phyloP scores from a whole-genome alignment of 768 basidiomycete species.

The Hygrocybe coccinea region DNA sequence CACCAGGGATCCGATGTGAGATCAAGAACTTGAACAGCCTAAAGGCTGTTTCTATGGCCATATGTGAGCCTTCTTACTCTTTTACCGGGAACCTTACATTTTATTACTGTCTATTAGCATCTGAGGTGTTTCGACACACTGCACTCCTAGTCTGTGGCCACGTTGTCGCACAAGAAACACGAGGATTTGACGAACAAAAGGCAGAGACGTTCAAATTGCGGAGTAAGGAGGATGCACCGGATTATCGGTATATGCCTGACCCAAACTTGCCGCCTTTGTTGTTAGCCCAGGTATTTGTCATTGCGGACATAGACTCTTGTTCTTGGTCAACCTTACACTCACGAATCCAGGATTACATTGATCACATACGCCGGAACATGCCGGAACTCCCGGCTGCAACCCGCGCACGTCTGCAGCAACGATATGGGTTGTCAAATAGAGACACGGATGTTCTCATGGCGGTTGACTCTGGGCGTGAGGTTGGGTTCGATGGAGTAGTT shows the following conservation, averaged over 20 bases:
- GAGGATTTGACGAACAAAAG: slow-evolving; percentile 79
- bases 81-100: not conserved
- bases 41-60: slow-evolving; percentile 76
- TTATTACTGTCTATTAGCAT: slow-evolving; percentile 43
- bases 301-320: not conserved
- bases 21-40: slow-evolving; percentile 96
- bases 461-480: slow-evolving; percentile 61
- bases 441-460: slow-evolving; percentile 74
- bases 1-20: slow-evolving; percentile 83
- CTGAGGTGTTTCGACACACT: slow-evolving; percentile 79
- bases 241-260: slow-evolving; percentile 98
- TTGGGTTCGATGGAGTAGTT: slow-evolving; percentile 55
- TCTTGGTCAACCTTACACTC: not conserved
- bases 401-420: slow-evolving; percentile 48
- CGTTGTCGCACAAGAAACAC: slow-evolving; percentile 75
- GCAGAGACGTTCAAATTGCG: slow-evolving; percentile 79
- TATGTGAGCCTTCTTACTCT: slow-evolving; percentile 47
- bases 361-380: slow-evolving; percentile 45
- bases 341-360: slow-evolving; percentile 54
- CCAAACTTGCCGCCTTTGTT: slow-evolving; percentile 79
- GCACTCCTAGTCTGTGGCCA: slow-evolving; percentile 40
- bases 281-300: slow-evolving; percentile 43
- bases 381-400: slow-evolving; percentile 75
- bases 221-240: slow-evolving; percentile 89
- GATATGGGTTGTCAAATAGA: slow-evolving; percentile 47